Conservation (phyloP, 2,329 filamentous ascomycete genomes). For the Stagonosporopsis tanaceti region DNA sequence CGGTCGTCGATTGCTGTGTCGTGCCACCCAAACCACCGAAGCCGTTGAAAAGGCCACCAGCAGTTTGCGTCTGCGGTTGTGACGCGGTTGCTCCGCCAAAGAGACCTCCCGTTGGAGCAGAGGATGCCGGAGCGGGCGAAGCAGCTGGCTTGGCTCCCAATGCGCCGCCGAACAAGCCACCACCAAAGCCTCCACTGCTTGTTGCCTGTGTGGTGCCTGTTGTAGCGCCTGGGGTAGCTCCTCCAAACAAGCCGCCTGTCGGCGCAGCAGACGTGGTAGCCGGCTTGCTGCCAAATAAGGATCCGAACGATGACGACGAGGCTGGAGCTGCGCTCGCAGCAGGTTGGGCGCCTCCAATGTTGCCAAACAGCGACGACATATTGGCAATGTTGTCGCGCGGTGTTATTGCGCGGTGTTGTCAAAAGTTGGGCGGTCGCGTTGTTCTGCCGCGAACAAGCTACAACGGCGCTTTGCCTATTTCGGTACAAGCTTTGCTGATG, state of each 20-base stretch:
- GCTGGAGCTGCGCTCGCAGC: constrained; percentile 36
- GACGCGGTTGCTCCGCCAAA: constrained; percentile 34
- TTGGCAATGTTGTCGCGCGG: constrained; percentile 29
- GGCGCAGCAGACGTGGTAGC: constrained; percentile 34
- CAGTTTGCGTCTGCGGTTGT: constrained; percentile 36
- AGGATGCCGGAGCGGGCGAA: constrained; percentile 25
- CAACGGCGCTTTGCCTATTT: constrained; percentile 12
- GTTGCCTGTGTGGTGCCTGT: constrained; percentile 38
- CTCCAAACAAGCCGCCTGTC: constrained; percentile 41
- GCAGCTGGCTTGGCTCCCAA: constrained; percentile 48
- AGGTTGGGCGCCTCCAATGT: constrained; percentile 40
- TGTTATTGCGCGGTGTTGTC: constrained; percentile 38
- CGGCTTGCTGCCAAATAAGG: constrained; percentile 39
- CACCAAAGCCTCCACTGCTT: constrained; percentile 38
- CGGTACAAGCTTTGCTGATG: not conserved
- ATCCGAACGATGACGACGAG: constrained; percentile 26
- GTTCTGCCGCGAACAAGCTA: constrained; percentile 21
- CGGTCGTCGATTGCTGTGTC: constrained; percentile 38
- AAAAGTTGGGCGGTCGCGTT: constrained; percentile 36
- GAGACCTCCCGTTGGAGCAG: constrained; percentile 28
- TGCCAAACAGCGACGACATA: constrained; percentile 46
- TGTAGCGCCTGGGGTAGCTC: constrained; percentile 34
- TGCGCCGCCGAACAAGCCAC: constrained; percentile 45
- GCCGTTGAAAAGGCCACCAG: constrained; percentile 19
- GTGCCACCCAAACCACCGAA: constrained; percentile 33